A percentile compares a stretch with the other conserved stretches of the same genome.
Conservation (phyloP, 2,329 filamentous ascomycete species). For the Diaporthe nobilis region DNA sequence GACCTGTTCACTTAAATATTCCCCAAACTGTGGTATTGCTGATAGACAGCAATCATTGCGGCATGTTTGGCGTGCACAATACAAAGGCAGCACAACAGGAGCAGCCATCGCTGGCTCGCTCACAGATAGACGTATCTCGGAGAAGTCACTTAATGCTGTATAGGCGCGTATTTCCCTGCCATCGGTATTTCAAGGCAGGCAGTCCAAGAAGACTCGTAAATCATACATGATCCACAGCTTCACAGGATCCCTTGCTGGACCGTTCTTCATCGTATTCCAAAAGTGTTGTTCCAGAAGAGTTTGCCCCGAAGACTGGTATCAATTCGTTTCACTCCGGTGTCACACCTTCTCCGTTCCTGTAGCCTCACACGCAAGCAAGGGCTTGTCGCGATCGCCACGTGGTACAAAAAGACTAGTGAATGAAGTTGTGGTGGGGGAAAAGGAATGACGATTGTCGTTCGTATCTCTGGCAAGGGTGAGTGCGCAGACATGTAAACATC, state of each 20-base stretch:
- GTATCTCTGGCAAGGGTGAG: constrained; percentile 1
- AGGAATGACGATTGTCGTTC: neutral
- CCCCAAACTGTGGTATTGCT: too few species aligned
- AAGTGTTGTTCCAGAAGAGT: neutral
- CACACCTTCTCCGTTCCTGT: neutral
- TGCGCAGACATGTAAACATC: constrained; percentile 49
- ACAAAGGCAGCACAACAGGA: neutral
- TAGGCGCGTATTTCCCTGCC: neutral
- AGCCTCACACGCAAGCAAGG: neutral
- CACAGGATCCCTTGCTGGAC: neutral
- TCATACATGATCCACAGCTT: neutral
- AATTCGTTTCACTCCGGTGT: constrained; percentile 10
- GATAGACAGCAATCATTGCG: neutral
- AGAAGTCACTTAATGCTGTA: neutral
- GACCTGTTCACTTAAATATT: neutral
- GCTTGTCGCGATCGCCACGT: neutral
- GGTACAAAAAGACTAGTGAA: neutral
- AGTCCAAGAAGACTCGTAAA: neutral
- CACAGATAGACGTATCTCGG: neutral
- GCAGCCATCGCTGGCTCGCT: neutral
- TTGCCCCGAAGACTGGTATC: constrained; percentile 24
- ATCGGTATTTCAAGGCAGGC: neutral
- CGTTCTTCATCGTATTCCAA: neutral
- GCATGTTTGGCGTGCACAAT: neutral
- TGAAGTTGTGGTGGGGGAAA: neutral